Evolutionary conservation across 73 alveolate genomes (phyloP).

Genomic region (Strombidium stylifer): DNA sequence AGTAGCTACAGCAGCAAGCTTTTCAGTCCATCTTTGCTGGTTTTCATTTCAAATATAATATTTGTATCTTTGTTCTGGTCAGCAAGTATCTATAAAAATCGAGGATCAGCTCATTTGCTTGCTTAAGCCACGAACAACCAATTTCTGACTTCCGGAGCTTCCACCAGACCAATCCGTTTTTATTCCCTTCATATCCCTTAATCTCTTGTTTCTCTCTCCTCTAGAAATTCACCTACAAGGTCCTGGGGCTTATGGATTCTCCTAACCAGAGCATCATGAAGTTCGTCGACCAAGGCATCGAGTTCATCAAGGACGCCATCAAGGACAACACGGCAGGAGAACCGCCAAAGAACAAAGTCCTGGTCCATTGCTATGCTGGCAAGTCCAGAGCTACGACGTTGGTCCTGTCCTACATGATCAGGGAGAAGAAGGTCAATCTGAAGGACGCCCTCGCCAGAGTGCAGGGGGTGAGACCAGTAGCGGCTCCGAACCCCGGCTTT

Average conservation of each 20-base stretch:
- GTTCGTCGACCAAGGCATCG: constrained; percentile 42
- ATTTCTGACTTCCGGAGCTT: no score
- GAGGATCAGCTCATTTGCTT: no score
- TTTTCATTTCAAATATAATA: no score
- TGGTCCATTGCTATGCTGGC: constrained; percentile 26
- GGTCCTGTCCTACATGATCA: constrained; percentile 42
- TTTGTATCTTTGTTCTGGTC: no score
- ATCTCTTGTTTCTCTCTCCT: background rate
- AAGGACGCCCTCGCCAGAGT: constrained; percentile 24
- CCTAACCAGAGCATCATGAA: constrained; percentile 52
- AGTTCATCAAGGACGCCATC: constrained; percentile 55
- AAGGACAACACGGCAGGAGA: no score
- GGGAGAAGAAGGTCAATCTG: constrained; percentile 5
- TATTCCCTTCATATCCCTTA: no score
- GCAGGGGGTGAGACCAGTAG: constrained; percentile 35
- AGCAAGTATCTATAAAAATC: no score
- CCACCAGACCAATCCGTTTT: no score
- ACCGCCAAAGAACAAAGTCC: background rate
- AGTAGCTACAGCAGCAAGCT: no score
- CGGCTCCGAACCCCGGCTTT: constrained; percentile 56
- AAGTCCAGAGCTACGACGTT: constrained; percentile 53
- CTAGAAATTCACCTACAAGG: constrained; percentile 49
- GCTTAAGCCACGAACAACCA: no score
- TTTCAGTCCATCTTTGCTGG: no score
- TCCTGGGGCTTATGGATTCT: constrained; percentile 48